These are phyloP conservation scores for Gnomoniopsis sp. DNA, from an alignment of 2,329 filamentous ascomycete genomes.

Conservation along the genomic window DNA sequence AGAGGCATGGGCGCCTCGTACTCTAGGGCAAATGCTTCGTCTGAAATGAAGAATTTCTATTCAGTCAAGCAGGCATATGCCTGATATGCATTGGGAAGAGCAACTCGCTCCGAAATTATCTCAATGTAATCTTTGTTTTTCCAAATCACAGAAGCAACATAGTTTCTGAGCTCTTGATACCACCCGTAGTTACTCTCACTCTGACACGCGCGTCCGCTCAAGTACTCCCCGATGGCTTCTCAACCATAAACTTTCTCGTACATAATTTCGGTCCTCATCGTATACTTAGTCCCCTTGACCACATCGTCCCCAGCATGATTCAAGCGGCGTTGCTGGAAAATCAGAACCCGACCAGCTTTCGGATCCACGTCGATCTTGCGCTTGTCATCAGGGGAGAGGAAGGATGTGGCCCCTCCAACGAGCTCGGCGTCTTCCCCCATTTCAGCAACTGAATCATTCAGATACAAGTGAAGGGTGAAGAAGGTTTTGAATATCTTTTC, in stretches of 20 bases:
- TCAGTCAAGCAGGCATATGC: too few relatives aligned
- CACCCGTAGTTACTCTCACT: too few relatives aligned
- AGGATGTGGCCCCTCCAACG: constrained; percentile 53
- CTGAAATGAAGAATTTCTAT: too few relatives aligned
- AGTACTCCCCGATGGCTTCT: neutral
- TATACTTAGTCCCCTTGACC: constrained; percentile 50
- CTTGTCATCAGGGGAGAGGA: constrained; percentile 41
- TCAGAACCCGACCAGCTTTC: constrained; percentile 53
- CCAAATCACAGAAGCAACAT: too few relatives aligned
- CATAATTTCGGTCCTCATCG: constrained; percentile 18
- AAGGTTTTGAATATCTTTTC: constrained; percentile 41
- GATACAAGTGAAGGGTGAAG: constrained; percentile 55
- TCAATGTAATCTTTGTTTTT: too few relatives aligned
- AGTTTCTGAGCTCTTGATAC: neutral
- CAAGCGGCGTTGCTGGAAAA: constrained; percentile 54
- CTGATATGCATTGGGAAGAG: too few relatives aligned
- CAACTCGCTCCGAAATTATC: too few relatives aligned
- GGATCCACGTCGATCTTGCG: constrained; percentile 51
- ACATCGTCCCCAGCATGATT: constrained; percentile 54
- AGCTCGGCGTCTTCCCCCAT: constrained; percentile 33
- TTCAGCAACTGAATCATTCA: constrained; percentile 46
- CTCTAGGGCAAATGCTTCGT: too few relatives aligned
- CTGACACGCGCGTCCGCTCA: neutral
- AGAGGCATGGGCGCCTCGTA: too few relatives aligned
- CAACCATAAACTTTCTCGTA: constrained; percentile 1